phyloP scores from a whole-genome alignment of 1,284 basidiomycete genomes.

The Agroathelia rolfsii region DNA sequence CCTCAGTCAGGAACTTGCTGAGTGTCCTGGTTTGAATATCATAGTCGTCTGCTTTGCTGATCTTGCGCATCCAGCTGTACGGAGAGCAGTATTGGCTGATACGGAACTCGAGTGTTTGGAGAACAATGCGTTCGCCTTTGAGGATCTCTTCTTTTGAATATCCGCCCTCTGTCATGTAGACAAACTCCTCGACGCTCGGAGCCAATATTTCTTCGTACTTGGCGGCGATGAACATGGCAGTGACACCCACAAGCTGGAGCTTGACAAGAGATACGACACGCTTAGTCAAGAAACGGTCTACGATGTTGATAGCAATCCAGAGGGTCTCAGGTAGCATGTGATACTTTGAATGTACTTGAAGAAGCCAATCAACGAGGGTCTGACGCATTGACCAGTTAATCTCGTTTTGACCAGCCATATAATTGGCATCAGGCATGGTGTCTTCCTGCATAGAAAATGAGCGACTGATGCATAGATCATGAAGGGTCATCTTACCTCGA shows the following conservation, averaged over 20 bases:
- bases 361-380: conserved; percentile 95
- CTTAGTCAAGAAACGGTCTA: conserved; percentile 93
- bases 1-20: conserved; percentile 96
- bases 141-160: conserved; percentile 94
- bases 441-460: conserved; percentile 43
- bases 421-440: conserved; percentile 88
- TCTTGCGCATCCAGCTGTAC: conserved; percentile 97
- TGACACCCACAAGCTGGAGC: conserved; percentile 95
- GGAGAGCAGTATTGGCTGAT: conserved; percentile 97
- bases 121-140: conserved; percentile 94
- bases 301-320: conserved; percentile 95
- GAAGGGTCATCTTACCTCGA: conserved; percentile 57
- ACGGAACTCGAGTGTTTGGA: conserved; percentile 91
- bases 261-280: conserved; percentile 90
- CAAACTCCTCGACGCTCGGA: conserved; percentile 89
- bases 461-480: conserved; percentile 7
- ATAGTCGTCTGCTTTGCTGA: conserved; percentile 98
- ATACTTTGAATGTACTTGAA: conserved; percentile 95
- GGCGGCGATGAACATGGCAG: conserved; percentile 94
- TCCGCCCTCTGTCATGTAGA: conserved; percentile 94
- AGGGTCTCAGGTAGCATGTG: conserved; percentile 97
- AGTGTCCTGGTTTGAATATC: conserved; percentile 96
- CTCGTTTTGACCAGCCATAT: conserved; percentile 93
- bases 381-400: conserved; percentile 95
- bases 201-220: conserved; percentile 99